These are phyloP conservation scores for Wickerhamiella qilinensis DNA, from an alignment of 805 yeast genomes.

Conservation along the genomic window DNA sequence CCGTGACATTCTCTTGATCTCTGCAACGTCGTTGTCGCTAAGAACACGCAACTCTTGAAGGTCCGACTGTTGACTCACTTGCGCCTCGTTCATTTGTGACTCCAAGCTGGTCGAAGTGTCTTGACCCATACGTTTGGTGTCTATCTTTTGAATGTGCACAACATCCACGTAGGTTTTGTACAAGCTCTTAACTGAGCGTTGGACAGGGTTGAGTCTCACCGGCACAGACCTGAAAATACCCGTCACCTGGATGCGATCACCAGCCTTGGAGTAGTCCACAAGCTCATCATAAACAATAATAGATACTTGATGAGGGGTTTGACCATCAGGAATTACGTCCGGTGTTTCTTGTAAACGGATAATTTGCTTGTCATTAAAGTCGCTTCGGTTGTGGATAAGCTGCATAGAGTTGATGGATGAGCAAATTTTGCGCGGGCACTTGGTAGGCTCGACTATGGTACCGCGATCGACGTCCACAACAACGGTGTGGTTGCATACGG, in stretches of 20 bases:
- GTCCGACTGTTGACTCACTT: slow-evolving; percentile 39
- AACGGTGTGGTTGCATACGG: slow-evolving; percentile 83
- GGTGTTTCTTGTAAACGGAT: slow-evolving; percentile 91
- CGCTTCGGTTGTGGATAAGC: slow-evolving; percentile 76
- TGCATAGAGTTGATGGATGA: slow-evolving; percentile 75
- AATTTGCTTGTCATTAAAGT: slow-evolving; percentile 91
- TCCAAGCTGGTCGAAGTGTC: slow-evolving; percentile 39
- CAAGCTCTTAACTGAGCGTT: slow-evolving; percentile 64
- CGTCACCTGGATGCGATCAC: slow-evolving; percentile 89
- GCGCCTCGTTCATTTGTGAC: slow-evolving; percentile 28
- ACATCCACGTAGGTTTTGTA: slow-evolving; percentile 91
- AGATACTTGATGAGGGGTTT: slow-evolving; percentile 92
- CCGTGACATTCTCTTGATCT: slow-evolving; percentile 42
- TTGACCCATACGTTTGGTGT: slow-evolving; percentile 62
- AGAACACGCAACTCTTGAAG: slow-evolving; percentile 63
- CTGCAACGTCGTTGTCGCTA: slow-evolving; percentile 49
- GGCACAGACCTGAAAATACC: slow-evolving; percentile 91
- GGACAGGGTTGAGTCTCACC: slow-evolving; percentile 71
- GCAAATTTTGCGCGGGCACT: slow-evolving; percentile 84
- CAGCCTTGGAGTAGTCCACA: slow-evolving; percentile 89
- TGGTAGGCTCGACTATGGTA: slow-evolving; percentile 78
- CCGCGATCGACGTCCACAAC: slow-evolving; percentile 92
- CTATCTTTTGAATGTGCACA: slow-evolving; percentile 79
- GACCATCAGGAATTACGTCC: slow-evolving; percentile 93
- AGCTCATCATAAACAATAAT: slow-evolving; percentile 90